A percentile compares a stretch with the other conserved stretches of the same genome.
These are phyloP conservation scores for Ceratocystis ficicola DNA, from an alignment of 2,329 filamentous ascomycete genomes.

Conservation along the genomic window DNA sequence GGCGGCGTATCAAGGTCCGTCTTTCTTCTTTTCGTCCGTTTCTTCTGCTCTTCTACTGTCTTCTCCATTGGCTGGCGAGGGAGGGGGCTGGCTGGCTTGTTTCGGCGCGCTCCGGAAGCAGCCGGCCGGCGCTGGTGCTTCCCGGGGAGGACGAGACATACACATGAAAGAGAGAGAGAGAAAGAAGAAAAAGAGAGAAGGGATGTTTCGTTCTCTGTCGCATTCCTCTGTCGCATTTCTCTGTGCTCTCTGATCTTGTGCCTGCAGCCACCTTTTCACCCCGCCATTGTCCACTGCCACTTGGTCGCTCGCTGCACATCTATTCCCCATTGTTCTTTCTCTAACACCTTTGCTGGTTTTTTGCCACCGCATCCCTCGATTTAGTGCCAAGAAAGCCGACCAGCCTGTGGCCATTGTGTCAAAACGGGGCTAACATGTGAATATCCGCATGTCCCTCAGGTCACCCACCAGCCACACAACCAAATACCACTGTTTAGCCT, in stretches of 20 bases:
- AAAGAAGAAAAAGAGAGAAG: too few species aligned
- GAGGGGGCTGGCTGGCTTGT: background rate
- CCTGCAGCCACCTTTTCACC: background rate
- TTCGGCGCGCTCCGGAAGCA: background rate
- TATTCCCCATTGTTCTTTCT: background rate
- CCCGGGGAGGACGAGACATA: too few species aligned
- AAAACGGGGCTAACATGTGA: constrained; percentile 52
- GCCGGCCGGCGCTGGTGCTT: too few species aligned
- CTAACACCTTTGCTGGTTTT: background rate
- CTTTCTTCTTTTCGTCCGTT: background rate
- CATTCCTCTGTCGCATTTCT: too few species aligned
- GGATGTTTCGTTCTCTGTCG: too few species aligned
- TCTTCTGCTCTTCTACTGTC: constrained; percentile 1
- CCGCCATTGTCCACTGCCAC: background rate
- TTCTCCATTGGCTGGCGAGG: background rate
- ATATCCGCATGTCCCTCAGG: constrained; percentile 43
- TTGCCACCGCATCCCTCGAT: background rate
- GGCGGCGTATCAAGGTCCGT: constrained; percentile 49
- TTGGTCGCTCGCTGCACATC: background rate
- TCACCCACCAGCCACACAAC: constrained; percentile 44
- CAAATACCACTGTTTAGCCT: constrained; percentile 48
- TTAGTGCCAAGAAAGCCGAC: constrained; percentile 54
- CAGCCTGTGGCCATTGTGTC: constrained; percentile 50
- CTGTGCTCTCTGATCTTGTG: background rate
- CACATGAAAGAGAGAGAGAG: too few species aligned